Base-by-base conservation (phyloP, 2,329 filamentous ascomycete species). In the Penicillium paneum region DNA sequence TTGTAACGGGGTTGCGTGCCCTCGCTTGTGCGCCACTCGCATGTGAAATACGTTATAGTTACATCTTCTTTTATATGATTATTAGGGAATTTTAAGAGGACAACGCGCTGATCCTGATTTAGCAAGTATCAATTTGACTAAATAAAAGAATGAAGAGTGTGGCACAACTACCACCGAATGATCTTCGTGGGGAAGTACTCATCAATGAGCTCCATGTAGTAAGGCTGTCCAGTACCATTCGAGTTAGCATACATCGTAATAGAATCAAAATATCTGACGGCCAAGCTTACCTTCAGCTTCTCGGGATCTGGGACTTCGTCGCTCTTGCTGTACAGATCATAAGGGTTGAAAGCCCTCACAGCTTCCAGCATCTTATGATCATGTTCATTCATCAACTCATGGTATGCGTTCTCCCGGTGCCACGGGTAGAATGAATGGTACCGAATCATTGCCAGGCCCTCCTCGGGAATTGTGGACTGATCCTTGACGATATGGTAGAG, bases 391-490 rank as follows among this genome's bases (percentile, higher is more conserved):
- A 96, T 96, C 72, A 95, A 82, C 74, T 90, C 84, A 57, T 75
- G 74, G 76, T 96, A 96, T 8, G 89, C 91, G 50, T 86, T 87
- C 72, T 88, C 86, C 56, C 81, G 84, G 76, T 96, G 91, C 91
- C 91, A 96, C n/a, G 91, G 87, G 76, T 96, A 96, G 76, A 96
- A 96, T 5, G 86, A 90, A 76, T 96, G 91, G 76, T 95, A 96
- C 51, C 91, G 81, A 71, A 96, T 94, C 89, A 96, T 96, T 56
- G 91, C 91, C 10, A 96, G 81, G 0, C 88, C 89, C 80, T 96
- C 91, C 43, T 82, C 80, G 0, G 91, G 91, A 41, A 96, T 80
- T 0, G 78, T 87, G 44, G 83, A 87, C 79, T 96, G 91, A 59
- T 89, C 87, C 78, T 91, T 91, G 75, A 89, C 85, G 57, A 96